Evolutionary conservation across 768 basidiomycete species (phyloP), one percentile per base, ranked within the genome.

Genomic region (Russula sp.): DNA sequence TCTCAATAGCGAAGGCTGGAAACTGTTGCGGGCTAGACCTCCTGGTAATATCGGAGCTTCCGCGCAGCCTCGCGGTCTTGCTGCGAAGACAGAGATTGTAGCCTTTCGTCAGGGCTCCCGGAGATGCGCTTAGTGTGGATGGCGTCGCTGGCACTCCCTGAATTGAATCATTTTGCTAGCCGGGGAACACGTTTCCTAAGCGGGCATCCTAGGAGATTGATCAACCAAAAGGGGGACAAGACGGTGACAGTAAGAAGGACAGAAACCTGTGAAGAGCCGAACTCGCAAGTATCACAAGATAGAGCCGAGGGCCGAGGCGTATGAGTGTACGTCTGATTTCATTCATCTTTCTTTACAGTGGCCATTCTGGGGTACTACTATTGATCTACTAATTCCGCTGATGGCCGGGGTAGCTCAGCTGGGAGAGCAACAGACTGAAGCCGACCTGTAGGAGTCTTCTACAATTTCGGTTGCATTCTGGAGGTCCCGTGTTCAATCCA

Each of bases 401-500:
- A 47, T 47, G 2, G 65, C 69, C 69, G 69, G 64, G 67, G 66
- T 70, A 70, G 69, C 69, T 70, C 69, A 70, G 69, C 65, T 70
- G 69, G 69, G 69, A 70, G 69, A 70, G 69, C 69, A 67, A 70
- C 69, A 70, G 69, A 70, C 69, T 70, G 69, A 70, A 69, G 67
- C 11, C 9, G 8, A 16, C 6, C 13, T 13, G 41, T 16, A 16
- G 18, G 41, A 1, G 7, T 43, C 18, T 43, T 5, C 18, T 2
- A 2, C n/a, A 29, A 29, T 3, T 29, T 29, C 25, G 22, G 5
- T 10, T 10, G 65, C 49, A 32, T 77, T 85, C 83, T 85, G 79
- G 81, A 85, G 84, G 84, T 85, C 84, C 83, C 79, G 81, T 83
- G 84, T 85, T 85, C 84, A 79, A 85, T 83, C 84, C 83, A 83